Percentiles rank a stretch among this genome's conserved stretches.
Evolutionary conservation across 345 rosid species (phyloP).

Genomic region (Moricandia moricandioides): DNA sequence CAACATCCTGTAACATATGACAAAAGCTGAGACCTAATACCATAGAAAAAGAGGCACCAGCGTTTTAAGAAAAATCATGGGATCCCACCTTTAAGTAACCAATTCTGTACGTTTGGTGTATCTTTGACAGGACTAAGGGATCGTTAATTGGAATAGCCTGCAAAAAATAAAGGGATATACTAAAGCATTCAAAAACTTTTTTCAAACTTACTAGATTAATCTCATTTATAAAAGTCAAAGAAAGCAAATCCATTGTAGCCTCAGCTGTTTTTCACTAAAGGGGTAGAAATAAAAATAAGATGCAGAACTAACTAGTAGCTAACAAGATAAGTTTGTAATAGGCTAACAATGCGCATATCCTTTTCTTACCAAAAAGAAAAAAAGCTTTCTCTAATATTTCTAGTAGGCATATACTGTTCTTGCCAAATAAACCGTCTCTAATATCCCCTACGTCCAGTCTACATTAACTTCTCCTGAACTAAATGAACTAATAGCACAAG

Average conservation of each 20-base stretch:
- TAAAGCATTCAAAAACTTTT: background rate
- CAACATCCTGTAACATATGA: slow-evolving; percentile 63
- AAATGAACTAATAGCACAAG: slow-evolving; percentile 7
- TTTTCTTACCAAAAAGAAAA: background rate
- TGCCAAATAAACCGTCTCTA: background rate
- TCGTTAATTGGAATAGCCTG: slow-evolving; percentile 93
- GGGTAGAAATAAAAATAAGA: background rate
- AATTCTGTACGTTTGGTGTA: slow-evolving; percentile 96
- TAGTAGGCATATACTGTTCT: background rate
- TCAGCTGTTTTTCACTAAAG: background rate
- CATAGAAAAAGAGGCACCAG: background rate
- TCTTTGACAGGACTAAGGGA: slow-evolving; percentile 76
- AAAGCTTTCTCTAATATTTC: background rate
- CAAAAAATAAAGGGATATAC: slow-evolving; percentile 12
- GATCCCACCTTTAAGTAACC: slow-evolving; percentile 84
- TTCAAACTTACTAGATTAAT: background rate
- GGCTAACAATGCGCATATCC: background rate
- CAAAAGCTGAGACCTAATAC: slow-evolving; percentile 12
- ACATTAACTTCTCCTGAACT: background rate
- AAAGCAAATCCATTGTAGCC: background rate
- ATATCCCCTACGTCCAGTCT: background rate
- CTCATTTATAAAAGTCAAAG: slow-evolving; percentile 6
- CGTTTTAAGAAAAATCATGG: background rate
- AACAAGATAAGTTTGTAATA: background rate
- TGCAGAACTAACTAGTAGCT: background rate